phyloP scores from a whole-genome alignment of 768 basidiomycete genomes.

The Terana coerulea region DNA sequence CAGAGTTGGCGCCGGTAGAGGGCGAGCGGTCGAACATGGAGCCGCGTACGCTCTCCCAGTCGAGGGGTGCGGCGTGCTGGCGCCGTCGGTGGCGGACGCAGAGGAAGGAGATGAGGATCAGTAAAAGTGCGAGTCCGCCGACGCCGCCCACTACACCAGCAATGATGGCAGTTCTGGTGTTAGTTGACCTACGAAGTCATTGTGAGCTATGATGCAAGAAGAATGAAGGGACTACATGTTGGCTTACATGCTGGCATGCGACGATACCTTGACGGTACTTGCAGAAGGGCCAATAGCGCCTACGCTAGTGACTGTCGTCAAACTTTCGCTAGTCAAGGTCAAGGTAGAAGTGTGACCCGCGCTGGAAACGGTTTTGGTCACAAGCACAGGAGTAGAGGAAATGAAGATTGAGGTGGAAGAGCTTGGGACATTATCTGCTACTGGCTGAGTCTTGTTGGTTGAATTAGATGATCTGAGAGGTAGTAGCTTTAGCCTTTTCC shows the following conservation, averaged over 20 bases:
- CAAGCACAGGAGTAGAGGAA: too few relatives aligned
- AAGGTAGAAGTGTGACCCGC: neutral
- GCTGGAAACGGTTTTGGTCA: too few relatives aligned
- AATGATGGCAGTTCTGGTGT: conserved; percentile 3
- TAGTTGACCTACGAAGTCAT: neutral
- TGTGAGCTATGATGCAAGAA: neutral
- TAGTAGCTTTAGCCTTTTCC: too few relatives aligned
- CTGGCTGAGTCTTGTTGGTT: too few relatives aligned
- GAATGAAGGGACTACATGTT: neutral
- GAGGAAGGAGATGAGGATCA: conserved; percentile 2
- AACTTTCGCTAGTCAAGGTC: too few relatives aligned
- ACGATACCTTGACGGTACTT: neutral
- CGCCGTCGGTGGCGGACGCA: conserved; percentile 6
- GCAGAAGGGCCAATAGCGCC: neutral
- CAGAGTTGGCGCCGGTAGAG: neutral
- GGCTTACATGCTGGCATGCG: neutral
- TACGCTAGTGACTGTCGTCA: too few relatives aligned
- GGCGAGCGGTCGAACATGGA: neutral
- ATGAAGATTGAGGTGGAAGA: too few relatives aligned
- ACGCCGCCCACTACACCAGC: conserved; percentile 10
- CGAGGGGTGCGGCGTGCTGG: conserved; percentile 1
- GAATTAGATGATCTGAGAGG: too few relatives aligned
- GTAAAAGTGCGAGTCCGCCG: conserved; percentile 3
- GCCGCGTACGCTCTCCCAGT: conserved; percentile 7
- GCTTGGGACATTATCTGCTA: too few relatives aligned